A percentile compares a stretch with the other conserved stretches of the same genome.
These are phyloP conservation scores for Phyllosticta citrichinensis DNA, from an alignment of 2,329 filamentous ascomycete species.

Conservation along the genomic window DNA sequence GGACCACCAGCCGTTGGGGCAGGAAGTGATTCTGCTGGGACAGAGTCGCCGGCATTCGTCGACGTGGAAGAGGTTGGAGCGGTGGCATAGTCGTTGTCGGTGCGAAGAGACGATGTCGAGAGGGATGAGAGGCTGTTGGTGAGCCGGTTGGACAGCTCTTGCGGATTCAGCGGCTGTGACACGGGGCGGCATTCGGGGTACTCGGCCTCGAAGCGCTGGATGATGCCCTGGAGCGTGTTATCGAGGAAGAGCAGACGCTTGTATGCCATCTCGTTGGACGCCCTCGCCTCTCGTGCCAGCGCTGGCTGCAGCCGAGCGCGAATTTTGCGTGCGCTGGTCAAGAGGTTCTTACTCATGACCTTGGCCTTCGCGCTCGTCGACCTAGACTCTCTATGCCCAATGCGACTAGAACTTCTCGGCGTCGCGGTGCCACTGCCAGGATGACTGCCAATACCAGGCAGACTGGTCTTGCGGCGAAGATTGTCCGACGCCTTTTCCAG, in stretches of 20 bases:
- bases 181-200: constrained; percentile 73
- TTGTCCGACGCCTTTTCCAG: constrained; percentile 61
- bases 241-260: constrained; percentile 80
- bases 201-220: constrained; percentile 90
- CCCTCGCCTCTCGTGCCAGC: constrained; percentile 61
- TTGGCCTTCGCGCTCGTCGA: constrained; percentile 56
- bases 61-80: constrained; percentile 15
- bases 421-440: constrained; percentile 45
- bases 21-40: neutral
- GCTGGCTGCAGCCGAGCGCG: constrained; percentile 73
- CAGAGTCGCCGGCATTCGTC: constrained; percentile 13
- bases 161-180: constrained; percentile 15
- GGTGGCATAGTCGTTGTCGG: constrained; percentile 16
- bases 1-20: constrained; percentile 11
- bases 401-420: constrained; percentile 31
- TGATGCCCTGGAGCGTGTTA: constrained; percentile 79
- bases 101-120: constrained; percentile 15
- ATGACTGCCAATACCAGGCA: constrained; percentile 14
- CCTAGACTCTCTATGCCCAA: constrained; percentile 17
- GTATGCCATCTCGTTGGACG: constrained; percentile 65
- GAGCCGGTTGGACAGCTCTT: constrained; percentile 18
- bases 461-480: constrained; percentile 23
- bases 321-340: constrained; percentile 83
- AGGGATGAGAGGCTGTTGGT: constrained; percentile 21
- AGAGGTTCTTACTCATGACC: constrained; percentile 85